These are phyloP conservation scores for Monilinia fructigena DNA, from an alignment of 2,329 filamentous ascomycete genomes.

Conservation along the genomic window DNA sequence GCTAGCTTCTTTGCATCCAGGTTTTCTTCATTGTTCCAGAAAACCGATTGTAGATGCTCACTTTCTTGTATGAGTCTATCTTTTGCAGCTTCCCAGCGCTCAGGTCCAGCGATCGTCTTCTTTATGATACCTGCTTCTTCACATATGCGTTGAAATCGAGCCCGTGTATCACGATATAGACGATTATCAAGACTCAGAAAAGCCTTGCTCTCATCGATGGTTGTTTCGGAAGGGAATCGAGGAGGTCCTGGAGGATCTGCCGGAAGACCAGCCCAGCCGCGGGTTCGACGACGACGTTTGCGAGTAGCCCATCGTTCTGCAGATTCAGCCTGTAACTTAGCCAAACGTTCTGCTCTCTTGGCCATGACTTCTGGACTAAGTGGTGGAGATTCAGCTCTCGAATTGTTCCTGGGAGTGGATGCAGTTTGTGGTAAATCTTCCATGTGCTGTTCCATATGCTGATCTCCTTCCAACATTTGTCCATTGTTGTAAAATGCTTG, in stretches of 20 bases:
- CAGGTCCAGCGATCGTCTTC: slow-evolving; percentile 72
- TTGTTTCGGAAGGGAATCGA: slow-evolving; percentile 79
- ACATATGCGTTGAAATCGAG: slow-evolving; percentile 69
- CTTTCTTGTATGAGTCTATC: slow-evolving; percentile 63
- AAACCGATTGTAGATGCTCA: slow-evolving; percentile 59
- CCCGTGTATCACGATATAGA: slow-evolving; percentile 63
- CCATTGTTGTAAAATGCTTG: slow-evolving; percentile 40
- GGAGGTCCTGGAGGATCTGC: slow-evolving; percentile 67
- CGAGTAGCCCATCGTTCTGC: slow-evolving; percentile 60
- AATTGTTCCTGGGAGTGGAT: slow-evolving; percentile 22
- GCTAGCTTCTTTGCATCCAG: slow-evolving; percentile 64
- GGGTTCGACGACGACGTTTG: slow-evolving; percentile 67
- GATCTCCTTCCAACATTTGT: slow-evolving; percentile 35
- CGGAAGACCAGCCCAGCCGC: slow-evolving; percentile 65
- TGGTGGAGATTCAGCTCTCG: slow-evolving; percentile 38
- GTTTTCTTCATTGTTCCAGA: slow-evolving; percentile 58
- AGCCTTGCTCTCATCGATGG: slow-evolving; percentile 73
- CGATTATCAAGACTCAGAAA: slow-evolving; percentile 63
- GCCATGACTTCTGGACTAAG: slow-evolving; percentile 49
- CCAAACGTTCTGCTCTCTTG: slow-evolving; percentile 54
- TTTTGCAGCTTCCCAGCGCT: slow-evolving; percentile 72
- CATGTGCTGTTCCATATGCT: slow-evolving; percentile 33
- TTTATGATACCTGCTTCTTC: slow-evolving; percentile 65
- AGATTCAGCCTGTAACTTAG: slow-evolving; percentile 57
- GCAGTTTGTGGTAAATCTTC: slow-evolving; percentile 27